Evolutionary conservation across 2,329 filamentous ascomycete genomes (phyloP).

Genomic region (Alternaria tenuissima): DNA sequence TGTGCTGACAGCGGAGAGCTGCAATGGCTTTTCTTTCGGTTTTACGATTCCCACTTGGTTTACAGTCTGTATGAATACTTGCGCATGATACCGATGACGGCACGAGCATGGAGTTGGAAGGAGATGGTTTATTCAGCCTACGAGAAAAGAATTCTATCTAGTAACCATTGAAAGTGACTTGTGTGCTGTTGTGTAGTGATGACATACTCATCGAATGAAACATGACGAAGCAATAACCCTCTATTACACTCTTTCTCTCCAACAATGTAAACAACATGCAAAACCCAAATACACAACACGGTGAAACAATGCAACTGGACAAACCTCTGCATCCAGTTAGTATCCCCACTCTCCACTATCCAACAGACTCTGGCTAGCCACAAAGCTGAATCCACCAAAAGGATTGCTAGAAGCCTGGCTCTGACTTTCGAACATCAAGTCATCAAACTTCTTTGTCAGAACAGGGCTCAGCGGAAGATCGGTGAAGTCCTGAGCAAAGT

Average conservation of each 20-base stretch:
- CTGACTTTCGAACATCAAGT: conserved; percentile 41
- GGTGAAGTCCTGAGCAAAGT: conserved; percentile 94
- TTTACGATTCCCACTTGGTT: conserved; percentile 23
- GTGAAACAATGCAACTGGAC: background rate
- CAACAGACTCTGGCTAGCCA: conserved; percentile 60
- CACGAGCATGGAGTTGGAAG: conserved; percentile 15
- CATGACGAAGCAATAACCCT: background rate
- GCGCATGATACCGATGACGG: conserved; percentile 13
- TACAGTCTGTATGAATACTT: conserved; percentile 20
- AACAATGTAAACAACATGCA: background rate
- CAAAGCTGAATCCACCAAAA: conserved; percentile 64
- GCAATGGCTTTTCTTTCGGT: conserved; percentile 5
- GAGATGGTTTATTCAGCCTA: conserved; percentile 2
- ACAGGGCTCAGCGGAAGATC: conserved; percentile 81
- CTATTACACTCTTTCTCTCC: background rate
- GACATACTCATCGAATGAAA: background rate
- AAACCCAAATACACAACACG: conserved; percentile 3
- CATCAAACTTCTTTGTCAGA: conserved; percentile 42
- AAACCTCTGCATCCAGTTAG: conserved; percentile 23
- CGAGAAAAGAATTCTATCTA: background rate
- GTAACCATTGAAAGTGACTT: background rate
- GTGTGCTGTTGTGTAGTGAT: background rate
- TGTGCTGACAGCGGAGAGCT: background rate
- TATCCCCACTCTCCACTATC: conserved; percentile 48
- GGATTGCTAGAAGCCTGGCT: conserved; percentile 55